Percentiles rank a stretch among this genome's conserved stretches.
Conservation (phyloP, 2,329 filamentous ascomycete genomes). For the Ophiosphaerella narmari region DNA sequence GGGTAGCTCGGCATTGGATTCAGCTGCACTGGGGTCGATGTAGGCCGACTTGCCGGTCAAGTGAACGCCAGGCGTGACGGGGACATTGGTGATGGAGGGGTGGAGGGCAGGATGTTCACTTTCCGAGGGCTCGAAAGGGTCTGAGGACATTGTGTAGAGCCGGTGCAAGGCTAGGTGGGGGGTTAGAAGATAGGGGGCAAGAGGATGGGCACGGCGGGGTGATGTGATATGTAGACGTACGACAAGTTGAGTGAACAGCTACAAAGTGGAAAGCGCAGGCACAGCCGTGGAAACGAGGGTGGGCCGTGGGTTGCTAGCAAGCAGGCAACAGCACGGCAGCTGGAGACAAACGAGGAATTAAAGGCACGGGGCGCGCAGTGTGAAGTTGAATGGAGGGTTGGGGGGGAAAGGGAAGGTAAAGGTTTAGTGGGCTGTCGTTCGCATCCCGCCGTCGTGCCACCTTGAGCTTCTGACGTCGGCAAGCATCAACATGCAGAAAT, state of each 20-base stretch:
- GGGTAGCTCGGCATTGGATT: slow-evolving; percentile 27
- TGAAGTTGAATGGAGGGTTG: neutral
- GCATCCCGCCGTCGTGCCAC: slow-evolving; percentile 18
- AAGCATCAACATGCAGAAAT: slow-evolving; percentile 1
- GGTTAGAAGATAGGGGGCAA: slow-evolving; percentile 8
- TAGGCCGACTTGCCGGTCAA: slow-evolving; percentile 45
- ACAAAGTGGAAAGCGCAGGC: slow-evolving; percentile 12
- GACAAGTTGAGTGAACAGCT: neutral
- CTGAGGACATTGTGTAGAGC: slow-evolving; percentile 15
- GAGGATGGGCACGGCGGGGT: slow-evolving; percentile 7
- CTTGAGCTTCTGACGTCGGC: slow-evolving; percentile 3
- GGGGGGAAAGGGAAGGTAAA: slow-evolving; percentile 8
- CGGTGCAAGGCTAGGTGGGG: slow-evolving; percentile 1
- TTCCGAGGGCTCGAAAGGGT: slow-evolving; percentile 29
- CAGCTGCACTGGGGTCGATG: slow-evolving; percentile 27
- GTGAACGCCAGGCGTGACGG: slow-evolving; percentile 51
- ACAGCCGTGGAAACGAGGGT: neutral
- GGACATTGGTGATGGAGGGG: slow-evolving; percentile 44
- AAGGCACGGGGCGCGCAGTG: slow-evolving; percentile 6
- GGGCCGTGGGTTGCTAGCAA: neutral
- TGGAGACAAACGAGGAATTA: neutral
- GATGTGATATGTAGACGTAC: slow-evolving; percentile 10
- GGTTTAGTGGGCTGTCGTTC: slow-evolving; percentile 19
- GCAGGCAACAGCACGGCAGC: slow-evolving; percentile 6
- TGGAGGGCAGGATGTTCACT: slow-evolving; percentile 48